Evolutionary conservation across 495 filamentous ascomycete genomes (phyloP), one percentile per base, ranked within the genome.

Genomic region (Filosporella fistucella): DNA sequence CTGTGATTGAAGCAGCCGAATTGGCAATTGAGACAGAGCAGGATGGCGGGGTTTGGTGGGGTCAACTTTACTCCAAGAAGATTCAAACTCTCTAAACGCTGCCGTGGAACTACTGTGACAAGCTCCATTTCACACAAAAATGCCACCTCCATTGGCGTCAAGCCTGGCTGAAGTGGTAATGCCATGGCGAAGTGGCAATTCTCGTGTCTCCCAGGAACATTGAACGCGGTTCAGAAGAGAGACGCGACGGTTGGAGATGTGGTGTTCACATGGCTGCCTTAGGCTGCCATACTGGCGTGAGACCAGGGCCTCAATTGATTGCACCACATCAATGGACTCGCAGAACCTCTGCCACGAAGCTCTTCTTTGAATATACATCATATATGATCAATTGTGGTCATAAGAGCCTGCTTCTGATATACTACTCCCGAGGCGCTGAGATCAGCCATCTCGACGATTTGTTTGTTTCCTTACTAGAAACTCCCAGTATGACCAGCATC

Each of bases 81-180:
- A 52, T 86, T 70, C 33, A 96, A 82, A 42, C 80, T 81, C 52
- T 96, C 90, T 37, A 97, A 79, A 45, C 85, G 80, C 63, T 96
- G 91, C 24, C 93, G 88, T 44, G 93, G 93, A 32, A 97, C 78
- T 10, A 98, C 78, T 1, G 91, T 95, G 36, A 98, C 86, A 58
- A 85, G 77, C 67, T 96, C 89, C 88, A 96, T 96, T 69, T 98
- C 93, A 65, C 91, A 94, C 36, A 96, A 77, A 65, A 97, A 98
- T 58, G 89, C 87, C 34, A 96, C 84, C 70, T 98, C 93, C 53
- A 85, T 69, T 47, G 91, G 89, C 47, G 86, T 88, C 18, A 95
- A 79, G 68, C 89, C 89, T 51, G 84, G 78, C 21, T 84, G 86
- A 28, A 91, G 71, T 44, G 86, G 86, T 45, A 91, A 81, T 24